Percentiles rank a stretch among this genome's conserved stretches.
phyloP scores from a whole-genome alignment of 2,329 filamentous ascomycete species.

The Pseudogymnoascus sp. region DNA sequence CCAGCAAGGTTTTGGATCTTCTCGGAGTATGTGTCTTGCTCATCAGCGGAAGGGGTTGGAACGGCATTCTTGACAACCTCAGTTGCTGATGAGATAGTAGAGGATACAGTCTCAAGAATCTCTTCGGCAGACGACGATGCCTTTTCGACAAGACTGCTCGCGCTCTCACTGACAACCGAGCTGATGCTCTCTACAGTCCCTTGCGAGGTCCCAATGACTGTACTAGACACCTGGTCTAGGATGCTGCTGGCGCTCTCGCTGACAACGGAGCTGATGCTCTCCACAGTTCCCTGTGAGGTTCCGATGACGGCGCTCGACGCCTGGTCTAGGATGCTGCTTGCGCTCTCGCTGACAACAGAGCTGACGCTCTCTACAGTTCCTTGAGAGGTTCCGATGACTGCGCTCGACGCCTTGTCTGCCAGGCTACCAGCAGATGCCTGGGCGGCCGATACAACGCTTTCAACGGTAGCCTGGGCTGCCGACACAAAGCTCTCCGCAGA shows the following conservation, averaged over 20 bases:
- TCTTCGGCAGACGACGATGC: conserved; percentile 17
- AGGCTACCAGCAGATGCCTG: conserved; percentile 24
- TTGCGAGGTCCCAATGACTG: conserved; percentile 22
- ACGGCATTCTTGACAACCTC: not conserved
- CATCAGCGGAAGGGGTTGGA: conserved; percentile 14
- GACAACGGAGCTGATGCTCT: conserved; percentile 18
- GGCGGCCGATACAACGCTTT: conserved; percentile 30
- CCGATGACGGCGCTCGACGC: conserved; percentile 22
- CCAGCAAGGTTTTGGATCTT: conserved; percentile 44
- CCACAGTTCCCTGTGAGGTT: conserved; percentile 19
- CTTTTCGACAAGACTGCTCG: conserved; percentile 20
- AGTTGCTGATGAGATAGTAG: not conserved
- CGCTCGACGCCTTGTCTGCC: conserved; percentile 24
- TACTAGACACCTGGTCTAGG: conserved; percentile 21
- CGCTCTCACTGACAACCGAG: conserved; percentile 15
- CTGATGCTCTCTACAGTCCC: conserved; percentile 17
- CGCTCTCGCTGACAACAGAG: conserved; percentile 15
- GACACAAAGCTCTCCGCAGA: conserved; percentile 20
- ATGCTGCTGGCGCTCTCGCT: conserved; percentile 15
- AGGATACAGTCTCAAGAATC: not conserved
- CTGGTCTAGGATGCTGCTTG: conserved; percentile 21
- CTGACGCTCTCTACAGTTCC: conserved; percentile 23
- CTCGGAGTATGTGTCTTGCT: conserved; percentile 40
- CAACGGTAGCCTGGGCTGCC: conserved; percentile 22
- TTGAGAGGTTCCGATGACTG: conserved; percentile 22